Evolutionary conservation across 176 grass and related monocot species (phyloP).

Genomic region (Avena eriantha): DNA sequence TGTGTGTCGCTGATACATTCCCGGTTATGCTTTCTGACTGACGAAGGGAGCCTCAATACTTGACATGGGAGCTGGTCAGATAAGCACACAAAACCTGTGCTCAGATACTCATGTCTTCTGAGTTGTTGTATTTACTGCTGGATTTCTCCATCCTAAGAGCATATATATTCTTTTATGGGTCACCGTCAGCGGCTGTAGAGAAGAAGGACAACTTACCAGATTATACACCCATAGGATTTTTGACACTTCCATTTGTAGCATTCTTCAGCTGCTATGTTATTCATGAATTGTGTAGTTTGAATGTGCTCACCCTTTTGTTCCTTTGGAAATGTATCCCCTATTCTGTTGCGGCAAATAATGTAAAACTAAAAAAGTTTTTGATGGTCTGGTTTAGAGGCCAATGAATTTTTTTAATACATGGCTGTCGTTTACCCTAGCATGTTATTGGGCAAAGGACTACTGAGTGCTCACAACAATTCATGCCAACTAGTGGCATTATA

Average conservation of each 20-base stretch:
- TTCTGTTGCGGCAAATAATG: neutral
- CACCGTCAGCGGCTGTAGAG: slow-evolving; percentile 25
- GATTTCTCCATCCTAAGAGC: slow-evolving; percentile 3
- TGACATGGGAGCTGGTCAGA: neutral
- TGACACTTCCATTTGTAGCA: neutral
- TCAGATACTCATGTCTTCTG: neutral
- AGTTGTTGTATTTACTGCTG: neutral
- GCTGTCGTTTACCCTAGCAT: neutral
- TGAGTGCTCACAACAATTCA: too few species aligned
- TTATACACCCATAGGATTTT: slow-evolving; percentile 6
- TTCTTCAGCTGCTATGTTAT: neutral
- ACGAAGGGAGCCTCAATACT: too few species aligned
- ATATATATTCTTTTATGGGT: slow-evolving; percentile 6
- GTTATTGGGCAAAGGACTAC: neutral
- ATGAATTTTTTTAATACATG: neutral
- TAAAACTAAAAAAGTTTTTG: too few species aligned
- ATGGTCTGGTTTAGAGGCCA: neutral
- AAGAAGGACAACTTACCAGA: neutral
- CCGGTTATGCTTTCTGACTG: neutral
- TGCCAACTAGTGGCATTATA: too few species aligned
- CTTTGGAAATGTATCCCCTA: neutral
- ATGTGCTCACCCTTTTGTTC: neutral
- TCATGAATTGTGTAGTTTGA: neutral
- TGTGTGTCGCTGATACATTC: neutral
- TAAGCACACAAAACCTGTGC: neutral